Conservation (phyloP, 768 basidiomycete species). For the Boletus eberwhitei region DNA sequence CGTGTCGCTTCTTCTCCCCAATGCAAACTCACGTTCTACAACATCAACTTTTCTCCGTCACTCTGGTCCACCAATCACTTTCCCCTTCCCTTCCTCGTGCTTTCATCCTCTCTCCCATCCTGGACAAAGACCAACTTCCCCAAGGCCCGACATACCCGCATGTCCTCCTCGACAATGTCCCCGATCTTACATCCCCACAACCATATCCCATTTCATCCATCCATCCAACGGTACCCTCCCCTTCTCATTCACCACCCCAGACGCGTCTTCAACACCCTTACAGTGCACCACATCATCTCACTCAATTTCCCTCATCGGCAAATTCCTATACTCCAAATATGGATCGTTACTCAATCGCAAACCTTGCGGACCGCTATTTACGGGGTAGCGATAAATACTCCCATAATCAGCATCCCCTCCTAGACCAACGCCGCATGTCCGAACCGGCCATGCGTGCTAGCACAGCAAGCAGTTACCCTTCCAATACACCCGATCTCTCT, state of each 20-base stretch:
- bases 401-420: constrained; percentile 35
- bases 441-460: constrained; percentile 53
- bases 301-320: constrained; percentile 42
- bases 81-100: constrained; percentile 12
- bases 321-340: constrained; percentile 40
- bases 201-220: constrained; percentile 27
- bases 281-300: constrained; percentile 43
- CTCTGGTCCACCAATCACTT: background rate
- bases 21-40: constrained; percentile 28
- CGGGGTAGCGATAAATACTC: constrained; percentile 36
- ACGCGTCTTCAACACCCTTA: constrained; percentile 39
- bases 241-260: constrained; percentile 46
- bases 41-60: constrained; percentile 26
- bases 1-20: too few species aligned
- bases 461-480: constrained; percentile 36
- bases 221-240: too few species aligned
- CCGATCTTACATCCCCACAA: constrained; percentile 29
- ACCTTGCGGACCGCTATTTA: constrained; percentile 41
- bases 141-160: too few species aligned
- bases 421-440: constrained; percentile 68
- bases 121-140: constrained; percentile 35
- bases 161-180: constrained; percentile 30
- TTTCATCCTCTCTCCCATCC: constrained; percentile 22
- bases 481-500: constrained; percentile 31
- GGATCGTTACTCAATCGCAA: constrained; percentile 37